These are phyloP conservation scores for Cladophialophora yegresii DNA, from an alignment of 2,329 filamentous ascomycete genomes.

Conservation along the genomic window DNA sequence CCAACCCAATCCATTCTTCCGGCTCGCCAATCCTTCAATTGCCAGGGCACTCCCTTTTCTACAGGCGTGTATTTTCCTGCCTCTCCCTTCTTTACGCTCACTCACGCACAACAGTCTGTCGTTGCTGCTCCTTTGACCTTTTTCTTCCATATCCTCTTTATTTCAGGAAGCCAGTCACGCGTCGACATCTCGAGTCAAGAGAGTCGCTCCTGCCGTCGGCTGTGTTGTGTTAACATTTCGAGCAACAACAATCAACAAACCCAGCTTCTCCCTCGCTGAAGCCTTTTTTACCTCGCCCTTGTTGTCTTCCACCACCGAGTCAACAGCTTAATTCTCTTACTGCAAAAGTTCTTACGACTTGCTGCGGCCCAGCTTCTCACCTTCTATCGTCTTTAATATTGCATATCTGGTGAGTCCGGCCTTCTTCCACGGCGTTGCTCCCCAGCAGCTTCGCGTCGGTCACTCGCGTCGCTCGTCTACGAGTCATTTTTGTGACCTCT, in stretches of 20 bases:
- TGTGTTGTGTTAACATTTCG: slow-evolving; percentile 27
- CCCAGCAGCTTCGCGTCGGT: neutral
- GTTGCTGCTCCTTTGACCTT: slow-evolving; percentile 39
- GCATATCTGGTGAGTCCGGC: slow-evolving; percentile 36
- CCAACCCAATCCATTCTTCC: slow-evolving; percentile 15
- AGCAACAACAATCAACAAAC: slow-evolving; percentile 27
- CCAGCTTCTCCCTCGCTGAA: slow-evolving; percentile 35
- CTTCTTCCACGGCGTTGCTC: neutral
- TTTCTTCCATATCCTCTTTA: slow-evolving; percentile 32
- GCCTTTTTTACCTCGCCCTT: slow-evolving; percentile 29
- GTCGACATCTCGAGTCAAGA: slow-evolving; percentile 30
- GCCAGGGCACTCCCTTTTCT: slow-evolving; percentile 14
- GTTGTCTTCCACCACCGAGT: slow-evolving; percentile 25
- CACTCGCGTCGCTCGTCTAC: slow-evolving; percentile 10
- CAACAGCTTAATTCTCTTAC: slow-evolving; percentile 33
- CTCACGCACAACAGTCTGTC: slow-evolving; percentile 35
- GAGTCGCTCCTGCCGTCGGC: slow-evolving; percentile 33
- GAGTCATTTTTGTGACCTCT: slow-evolving; percentile 6
- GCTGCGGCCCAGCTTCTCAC: slow-evolving; percentile 26
- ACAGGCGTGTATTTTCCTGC: slow-evolving; percentile 28
- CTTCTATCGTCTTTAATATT: slow-evolving; percentile 35
- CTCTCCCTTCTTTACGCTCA: slow-evolving; percentile 41
- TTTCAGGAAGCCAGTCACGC: slow-evolving; percentile 38
- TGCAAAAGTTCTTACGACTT: slow-evolving; percentile 31
- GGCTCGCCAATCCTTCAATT: slow-evolving; percentile 20